Evolutionary conservation across 495 filamentous ascomycete genomes (phyloP), one percentile per base, ranked within the genome.

Genomic region (Penicillium roqueforti): DNA sequence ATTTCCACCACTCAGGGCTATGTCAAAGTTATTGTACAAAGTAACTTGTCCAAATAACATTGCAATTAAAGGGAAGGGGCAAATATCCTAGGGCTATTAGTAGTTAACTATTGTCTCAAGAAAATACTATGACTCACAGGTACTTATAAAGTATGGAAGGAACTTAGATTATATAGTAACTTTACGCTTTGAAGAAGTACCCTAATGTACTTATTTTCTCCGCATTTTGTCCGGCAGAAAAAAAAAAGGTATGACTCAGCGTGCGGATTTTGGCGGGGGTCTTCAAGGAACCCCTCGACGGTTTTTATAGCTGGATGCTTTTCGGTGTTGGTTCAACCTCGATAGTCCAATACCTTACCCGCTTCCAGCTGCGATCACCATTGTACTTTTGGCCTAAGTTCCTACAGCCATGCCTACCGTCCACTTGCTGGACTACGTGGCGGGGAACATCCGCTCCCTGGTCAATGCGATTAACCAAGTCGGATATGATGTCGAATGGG

Each of bases 401-500:
- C 16, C 28, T n/a, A 34, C 26, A 57, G 55, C 47, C 39, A 96
- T 96, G 91, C 87, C 91, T 32, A 92, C 81, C 14, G 93, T 97
- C 50, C 87, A 98, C 76, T 78, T 98, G 45, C 83, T 98, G 32
- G 92, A 97, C 68, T 87, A 87, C 61, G 84, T 87, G 32, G 84
- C 84, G 29, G 93, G 93, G 56, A 98, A 98, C 73, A 83, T 97
- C 53, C 87, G 93, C 46, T 96, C 91, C 42, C 80, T 98, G 60
- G 91, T 91, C 66, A 98, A 98, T 74, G 93, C 93, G 58, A 95
- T 98, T 65, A 92, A 98, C 68, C 91, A 89, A 71, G 74, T 90
- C 50, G 93, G 95, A 52, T 97, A 92, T 68, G 82, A 85, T 49
- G 90, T 98, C 13, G 88, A 93, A 76, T 97, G 92, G 93, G 78